Conservation (phyloP, 768 basidiomycete species). For the Tricholoma flavovirens region DNA sequence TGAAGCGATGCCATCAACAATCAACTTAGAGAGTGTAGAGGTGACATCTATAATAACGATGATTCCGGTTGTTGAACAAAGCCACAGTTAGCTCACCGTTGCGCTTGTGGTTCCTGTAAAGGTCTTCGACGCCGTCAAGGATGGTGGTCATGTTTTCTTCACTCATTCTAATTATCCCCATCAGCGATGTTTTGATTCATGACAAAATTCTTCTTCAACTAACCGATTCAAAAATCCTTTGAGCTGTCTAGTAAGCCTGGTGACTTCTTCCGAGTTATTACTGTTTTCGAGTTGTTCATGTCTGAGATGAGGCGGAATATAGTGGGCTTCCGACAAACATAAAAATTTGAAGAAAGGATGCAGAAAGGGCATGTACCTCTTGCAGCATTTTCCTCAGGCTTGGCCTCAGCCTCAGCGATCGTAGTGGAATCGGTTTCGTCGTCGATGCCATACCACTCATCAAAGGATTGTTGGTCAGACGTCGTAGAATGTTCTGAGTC, state of each 20-base stretch:
- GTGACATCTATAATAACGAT: conserved; percentile 62
- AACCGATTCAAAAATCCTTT: conserved; percentile 90
- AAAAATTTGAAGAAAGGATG: neutral
- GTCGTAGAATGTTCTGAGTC: neutral
- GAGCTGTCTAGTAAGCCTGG: conserved; percentile 66
- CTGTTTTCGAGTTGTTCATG: conserved; percentile 24
- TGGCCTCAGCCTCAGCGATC: neutral
- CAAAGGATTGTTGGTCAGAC: conserved; percentile 22
- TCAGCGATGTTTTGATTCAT: neutral
- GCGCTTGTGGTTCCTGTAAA: conserved; percentile 72
- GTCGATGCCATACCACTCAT: conserved; percentile 36
- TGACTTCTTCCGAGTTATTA: conserved; percentile 30
- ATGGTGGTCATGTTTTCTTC: conserved; percentile 84
- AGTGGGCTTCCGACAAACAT: conserved; percentile 37
- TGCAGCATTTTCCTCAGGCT: neutral
- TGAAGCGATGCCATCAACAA: conserved; percentile 74
- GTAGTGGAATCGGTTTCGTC: conserved; percentile 1
- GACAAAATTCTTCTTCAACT: conserved; percentile 4
- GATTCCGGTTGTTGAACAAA: neutral
- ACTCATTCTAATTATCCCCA: conserved; percentile 56
- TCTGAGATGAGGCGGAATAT: conserved; percentile 81
- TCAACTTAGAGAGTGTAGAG: conserved; percentile 65
- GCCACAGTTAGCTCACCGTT: conserved; percentile 48
- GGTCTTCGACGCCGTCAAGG: conserved; percentile 63
- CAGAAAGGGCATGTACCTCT: neutral